Evolutionary conservation across 441 rosid species (phyloP).

Genomic region (Corymbia calophylla): DNA sequence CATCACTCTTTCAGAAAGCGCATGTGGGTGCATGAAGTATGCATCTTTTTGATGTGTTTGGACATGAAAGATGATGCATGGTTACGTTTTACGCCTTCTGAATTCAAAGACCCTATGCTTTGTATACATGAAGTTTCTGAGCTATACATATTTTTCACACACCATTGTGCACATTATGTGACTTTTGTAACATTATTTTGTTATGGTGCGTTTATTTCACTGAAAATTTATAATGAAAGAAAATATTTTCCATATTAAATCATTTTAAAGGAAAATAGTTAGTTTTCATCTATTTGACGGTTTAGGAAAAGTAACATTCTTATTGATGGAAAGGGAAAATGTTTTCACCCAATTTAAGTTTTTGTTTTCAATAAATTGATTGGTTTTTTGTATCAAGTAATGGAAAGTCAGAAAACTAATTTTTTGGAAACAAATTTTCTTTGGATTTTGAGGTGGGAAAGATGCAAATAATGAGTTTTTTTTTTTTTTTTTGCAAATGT

Average conservation of each 20-base stretch:
- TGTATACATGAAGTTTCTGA: not conserved
- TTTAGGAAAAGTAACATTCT: not conserved
- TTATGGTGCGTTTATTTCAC: not conserved
- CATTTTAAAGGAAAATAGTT: not conserved
- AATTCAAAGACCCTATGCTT: not conserved
- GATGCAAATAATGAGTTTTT: not conserved
- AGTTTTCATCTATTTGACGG: not conserved
- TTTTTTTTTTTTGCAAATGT: not conserved
- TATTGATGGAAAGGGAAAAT: not conserved
- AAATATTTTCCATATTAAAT: too few relatives aligned
- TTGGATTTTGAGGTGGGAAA: not conserved
- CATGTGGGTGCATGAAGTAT: not conserved
- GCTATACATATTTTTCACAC: not conserved
- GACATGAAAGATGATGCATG: not conserved
- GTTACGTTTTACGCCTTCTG: not conserved
- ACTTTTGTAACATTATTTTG: not conserved
- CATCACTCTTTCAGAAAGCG: not conserved
- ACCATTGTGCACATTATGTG: not conserved
- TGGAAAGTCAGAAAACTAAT: fast-evolving
- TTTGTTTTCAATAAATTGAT: too few relatives aligned
- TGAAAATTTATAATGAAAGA: too few relatives aligned
- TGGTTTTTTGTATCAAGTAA: too few relatives aligned
- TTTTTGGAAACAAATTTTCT: fast-evolving
- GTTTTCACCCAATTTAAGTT: not conserved
- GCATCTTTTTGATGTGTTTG: not conserved